Evolutionary conservation across 106 monocot genomes (phyloP).

Genomic region (Triglochin maritima): DNA sequence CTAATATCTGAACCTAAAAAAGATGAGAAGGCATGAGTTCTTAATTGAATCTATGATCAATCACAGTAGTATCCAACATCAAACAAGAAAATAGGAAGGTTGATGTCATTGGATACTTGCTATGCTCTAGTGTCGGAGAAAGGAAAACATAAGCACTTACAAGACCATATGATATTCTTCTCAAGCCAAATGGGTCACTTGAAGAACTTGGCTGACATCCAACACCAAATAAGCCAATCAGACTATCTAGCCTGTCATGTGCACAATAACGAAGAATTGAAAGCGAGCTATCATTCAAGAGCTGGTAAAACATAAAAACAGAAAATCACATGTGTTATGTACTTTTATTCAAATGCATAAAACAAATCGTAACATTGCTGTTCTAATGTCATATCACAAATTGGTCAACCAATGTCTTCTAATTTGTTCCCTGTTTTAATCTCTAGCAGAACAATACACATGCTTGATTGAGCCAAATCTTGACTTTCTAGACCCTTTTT

Average conservation of each 20-base stretch:
- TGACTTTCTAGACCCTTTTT: too few species aligned
- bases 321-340: too few species aligned
- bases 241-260: constrained; percentile 68
- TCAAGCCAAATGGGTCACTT: constrained; percentile 87
- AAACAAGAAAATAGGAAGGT: too few species aligned
- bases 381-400: too few species aligned
- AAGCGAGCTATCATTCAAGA: background rate
- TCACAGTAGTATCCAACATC: background rate
- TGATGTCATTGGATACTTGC: background rate
- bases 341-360: too few species aligned
- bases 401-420: too few species aligned
- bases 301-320: background rate
- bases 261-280: background rate
- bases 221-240: constrained; percentile 88
- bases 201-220: constrained; percentile 92
- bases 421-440: too few species aligned
- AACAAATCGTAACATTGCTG: too few species aligned
- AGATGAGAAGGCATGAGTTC: background rate
- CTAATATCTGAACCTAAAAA: constrained; percentile 77
- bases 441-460: too few species aligned
- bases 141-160: constrained; percentile 30
- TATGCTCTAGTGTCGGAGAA: background rate
- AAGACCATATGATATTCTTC: constrained; percentile 93
- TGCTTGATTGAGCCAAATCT: too few species aligned
- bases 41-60: background rate